Conservation (phyloP, 208 protist species). For the Acanthamoeba rhysodes region DNA sequence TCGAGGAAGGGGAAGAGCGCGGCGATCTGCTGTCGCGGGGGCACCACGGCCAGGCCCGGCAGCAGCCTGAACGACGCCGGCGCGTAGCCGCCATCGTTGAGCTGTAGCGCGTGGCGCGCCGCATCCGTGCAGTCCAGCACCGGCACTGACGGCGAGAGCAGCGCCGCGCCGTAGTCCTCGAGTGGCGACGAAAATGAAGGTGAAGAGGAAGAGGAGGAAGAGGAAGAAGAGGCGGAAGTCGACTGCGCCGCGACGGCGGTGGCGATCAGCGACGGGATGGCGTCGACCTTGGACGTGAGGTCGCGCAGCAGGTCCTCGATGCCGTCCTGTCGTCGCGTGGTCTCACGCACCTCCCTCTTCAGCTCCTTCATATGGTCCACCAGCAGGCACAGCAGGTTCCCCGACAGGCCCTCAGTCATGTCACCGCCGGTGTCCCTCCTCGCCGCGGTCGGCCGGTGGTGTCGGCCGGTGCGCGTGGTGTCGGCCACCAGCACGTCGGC, state of each 20-base stretch:
- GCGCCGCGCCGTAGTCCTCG: background rate
- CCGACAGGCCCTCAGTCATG: background rate
- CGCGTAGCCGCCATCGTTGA: background rate
- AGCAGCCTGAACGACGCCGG: background rate
- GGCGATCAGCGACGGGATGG: background rate
- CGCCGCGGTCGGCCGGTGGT: background rate
- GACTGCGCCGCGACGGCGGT: background rate
- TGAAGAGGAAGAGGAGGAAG: background rate
- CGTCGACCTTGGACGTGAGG: background rate
- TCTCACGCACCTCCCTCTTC: slow-evolving; percentile 16
- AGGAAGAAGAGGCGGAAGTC: background rate
- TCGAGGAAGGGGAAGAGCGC: slow-evolving; percentile 10
- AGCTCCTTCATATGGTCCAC: slow-evolving; percentile 18
- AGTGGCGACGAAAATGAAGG: background rate
- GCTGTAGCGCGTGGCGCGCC: background rate
- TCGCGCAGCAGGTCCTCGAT: background rate
- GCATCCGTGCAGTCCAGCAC: too few species aligned
- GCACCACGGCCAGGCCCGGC: background rate
- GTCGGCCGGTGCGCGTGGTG: too few species aligned
- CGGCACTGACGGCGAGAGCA: too few species aligned
- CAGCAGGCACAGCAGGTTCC: background rate
- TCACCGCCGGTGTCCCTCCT: background rate
- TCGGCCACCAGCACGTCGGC: too few species aligned
- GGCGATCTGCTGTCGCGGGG: background rate
- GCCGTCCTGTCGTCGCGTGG: background rate